Evolutionary conservation across 805 yeast genomes (phyloP).

Genomic region (Myxozyma mucilagina): DNA sequence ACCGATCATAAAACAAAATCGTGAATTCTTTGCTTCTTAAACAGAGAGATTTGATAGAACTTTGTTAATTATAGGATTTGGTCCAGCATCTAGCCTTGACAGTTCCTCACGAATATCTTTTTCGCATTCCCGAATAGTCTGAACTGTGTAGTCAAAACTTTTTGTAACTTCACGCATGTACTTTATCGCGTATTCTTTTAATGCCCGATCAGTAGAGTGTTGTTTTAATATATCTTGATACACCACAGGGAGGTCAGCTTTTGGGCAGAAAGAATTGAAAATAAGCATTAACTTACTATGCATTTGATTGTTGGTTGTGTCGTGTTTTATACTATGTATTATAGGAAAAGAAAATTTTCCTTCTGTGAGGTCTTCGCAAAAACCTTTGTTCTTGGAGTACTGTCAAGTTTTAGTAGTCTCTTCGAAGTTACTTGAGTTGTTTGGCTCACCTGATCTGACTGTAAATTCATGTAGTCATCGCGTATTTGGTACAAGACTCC

Average conservation of each 20-base stretch:
- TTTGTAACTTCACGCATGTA: constrained; percentile 46
- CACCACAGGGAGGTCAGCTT: constrained; percentile 5
- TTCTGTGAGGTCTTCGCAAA: constrained; percentile 82
- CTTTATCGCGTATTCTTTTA: constrained; percentile 54
- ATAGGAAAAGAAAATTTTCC: constrained; percentile 89
- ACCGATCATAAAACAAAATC: too few relatives aligned
- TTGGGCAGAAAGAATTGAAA: neutral
- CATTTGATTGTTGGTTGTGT: constrained; percentile 45
- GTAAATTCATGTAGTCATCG: constrained; percentile 78
- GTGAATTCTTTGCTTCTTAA: neutral
- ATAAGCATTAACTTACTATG: constrained; percentile 35
- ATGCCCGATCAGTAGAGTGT: constrained; percentile 51
- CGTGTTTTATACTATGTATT: constrained; percentile 57
- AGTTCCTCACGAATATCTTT: constrained; percentile 16
- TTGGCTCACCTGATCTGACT: constrained; percentile 40
- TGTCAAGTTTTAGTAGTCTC: constrained; percentile 20
- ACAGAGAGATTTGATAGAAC: constrained; percentile 11
- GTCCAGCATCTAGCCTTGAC: constrained; percentile 7
- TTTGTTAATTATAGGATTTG: constrained; percentile 22
- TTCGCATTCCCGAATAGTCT: constrained; percentile 16
- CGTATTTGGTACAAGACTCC: constrained; percentile 83
- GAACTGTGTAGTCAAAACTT: constrained; percentile 46
- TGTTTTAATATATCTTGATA: constrained; percentile 50
- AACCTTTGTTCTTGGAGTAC: constrained; percentile 66
- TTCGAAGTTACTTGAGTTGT: neutral